Conservation (phyloP, 1,139 yeast species). For the Taphrina wiesneri region DNA sequence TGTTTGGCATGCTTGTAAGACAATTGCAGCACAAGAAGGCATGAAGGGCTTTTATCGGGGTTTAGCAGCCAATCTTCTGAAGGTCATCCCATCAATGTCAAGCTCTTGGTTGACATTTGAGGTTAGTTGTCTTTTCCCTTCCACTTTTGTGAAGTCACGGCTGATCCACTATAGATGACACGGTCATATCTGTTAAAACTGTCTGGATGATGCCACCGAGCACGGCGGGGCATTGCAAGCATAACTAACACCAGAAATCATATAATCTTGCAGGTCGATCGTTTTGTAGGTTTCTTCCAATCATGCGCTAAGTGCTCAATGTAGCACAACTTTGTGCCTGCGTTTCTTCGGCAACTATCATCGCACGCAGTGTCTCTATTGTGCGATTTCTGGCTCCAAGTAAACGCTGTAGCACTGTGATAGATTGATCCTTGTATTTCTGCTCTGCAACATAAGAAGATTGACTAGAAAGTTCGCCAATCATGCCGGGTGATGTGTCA, state of each 20-base stretch:
- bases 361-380: not conserved
- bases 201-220: not conserved
- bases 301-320: no score
- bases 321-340: no score
- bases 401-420: not conserved
- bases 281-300: no score
- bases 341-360: not conserved
- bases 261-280: no score
- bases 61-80: conserved; percentile 79
- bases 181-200: conserved; percentile 11
- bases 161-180: conserved; percentile 68
- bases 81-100: conserved; percentile 93
- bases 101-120: conserved; percentile 91
- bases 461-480: not conserved
- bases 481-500: not conserved
- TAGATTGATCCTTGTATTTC: not conserved
- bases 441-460: not conserved
- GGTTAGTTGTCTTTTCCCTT: conserved; percentile 42
- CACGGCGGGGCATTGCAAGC: not conserved
- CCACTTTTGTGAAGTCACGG: conserved; percentile 96
- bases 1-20: conserved; percentile 63
- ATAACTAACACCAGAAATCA: no score
- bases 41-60: conserved; percentile 80
- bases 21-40: conserved; percentile 56
- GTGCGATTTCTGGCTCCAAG: conserved; percentile 2